phyloP scores from a whole-genome alignment of 2,329 filamentous ascomycete genomes.

The Dactylellina drechsleri region DNA sequence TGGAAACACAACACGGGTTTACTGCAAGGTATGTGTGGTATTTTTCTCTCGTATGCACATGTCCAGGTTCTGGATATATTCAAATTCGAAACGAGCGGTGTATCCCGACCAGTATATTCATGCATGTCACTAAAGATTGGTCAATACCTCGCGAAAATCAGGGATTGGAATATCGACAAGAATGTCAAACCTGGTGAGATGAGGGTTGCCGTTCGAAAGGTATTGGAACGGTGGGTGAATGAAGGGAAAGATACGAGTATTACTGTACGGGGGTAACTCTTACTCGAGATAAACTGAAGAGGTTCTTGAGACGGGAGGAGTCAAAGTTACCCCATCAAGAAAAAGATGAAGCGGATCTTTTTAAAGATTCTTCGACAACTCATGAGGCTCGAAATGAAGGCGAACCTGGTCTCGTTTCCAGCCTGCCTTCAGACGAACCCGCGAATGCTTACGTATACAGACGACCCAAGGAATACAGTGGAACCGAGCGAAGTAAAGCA shows the following conservation, averaged over 20 bases:
- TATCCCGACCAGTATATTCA: too few relatives aligned
- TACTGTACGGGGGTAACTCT: constrained; percentile 4
- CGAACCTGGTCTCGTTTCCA: neutral
- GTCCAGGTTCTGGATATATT: neutral
- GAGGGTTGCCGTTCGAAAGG: constrained; percentile 6
- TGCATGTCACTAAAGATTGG: neutral
- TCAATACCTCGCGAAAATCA: constrained; percentile 11
- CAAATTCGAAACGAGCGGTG: neutral
- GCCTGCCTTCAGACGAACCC: too few relatives aligned
- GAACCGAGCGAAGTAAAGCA: too few relatives aligned
- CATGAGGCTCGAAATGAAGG: neutral
- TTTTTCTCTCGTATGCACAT: too few relatives aligned
- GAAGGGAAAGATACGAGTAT: constrained; percentile 25
- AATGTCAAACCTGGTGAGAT: constrained; percentile 13
- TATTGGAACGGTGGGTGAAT: constrained; percentile 10
- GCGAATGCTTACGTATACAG: neutral
- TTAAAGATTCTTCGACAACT: neutral
- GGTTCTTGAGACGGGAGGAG: constrained; percentile 17
- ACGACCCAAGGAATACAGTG: neutral
- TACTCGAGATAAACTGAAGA: constrained; percentile 13
- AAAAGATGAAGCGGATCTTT: neutral
- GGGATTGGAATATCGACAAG: constrained; percentile 24
- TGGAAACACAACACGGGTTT: constrained; percentile 9
- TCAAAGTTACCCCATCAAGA: neutral
- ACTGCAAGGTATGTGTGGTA: constrained; percentile 13